phyloP scores from a whole-genome alignment of 139 green algal species.

The Chlamydomonas schloesseri region DNA sequence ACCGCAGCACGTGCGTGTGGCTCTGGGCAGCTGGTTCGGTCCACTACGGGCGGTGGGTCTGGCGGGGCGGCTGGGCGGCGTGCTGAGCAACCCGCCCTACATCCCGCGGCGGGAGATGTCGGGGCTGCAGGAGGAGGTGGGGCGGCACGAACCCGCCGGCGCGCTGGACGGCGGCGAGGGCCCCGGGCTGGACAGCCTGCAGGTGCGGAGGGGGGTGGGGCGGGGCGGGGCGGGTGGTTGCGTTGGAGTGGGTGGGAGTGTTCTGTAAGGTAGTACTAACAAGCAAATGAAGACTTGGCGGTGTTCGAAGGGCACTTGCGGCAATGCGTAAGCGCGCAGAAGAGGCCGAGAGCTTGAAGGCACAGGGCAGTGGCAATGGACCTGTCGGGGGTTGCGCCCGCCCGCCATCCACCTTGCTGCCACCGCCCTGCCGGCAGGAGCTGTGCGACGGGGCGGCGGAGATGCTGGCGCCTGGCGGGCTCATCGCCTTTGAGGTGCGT shows the following conservation, averaged over 20 bases:
- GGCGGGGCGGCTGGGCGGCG: slow-evolving; percentile 68
- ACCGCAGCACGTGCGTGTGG: slow-evolving; percentile 46
- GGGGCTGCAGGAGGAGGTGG: slow-evolving; percentile 80
- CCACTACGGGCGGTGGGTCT: slow-evolving; percentile 60
- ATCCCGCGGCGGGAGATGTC: slow-evolving; percentile 79
- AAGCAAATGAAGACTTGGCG: too few species aligned
- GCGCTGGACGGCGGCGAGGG: slow-evolving; percentile 88
- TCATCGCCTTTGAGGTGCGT: slow-evolving; percentile 79
- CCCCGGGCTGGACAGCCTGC: slow-evolving; percentile 73
- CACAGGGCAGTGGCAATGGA: too few species aligned
- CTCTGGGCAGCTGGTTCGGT: slow-evolving; percentile 81
- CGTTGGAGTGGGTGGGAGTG: too few species aligned
- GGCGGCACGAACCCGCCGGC: slow-evolving; percentile 82
- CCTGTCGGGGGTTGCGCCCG: too few species aligned
- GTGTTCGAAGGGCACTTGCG: too few species aligned
- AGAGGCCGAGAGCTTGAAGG: too few species aligned
- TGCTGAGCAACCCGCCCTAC: slow-evolving; percentile 96
- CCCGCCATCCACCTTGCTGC: too few species aligned
- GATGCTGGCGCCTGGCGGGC: slow-evolving; percentile 60
- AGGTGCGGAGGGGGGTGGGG: slow-evolving; percentile 35
- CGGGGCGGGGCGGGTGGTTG: not conserved
- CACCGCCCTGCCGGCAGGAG: not conserved
- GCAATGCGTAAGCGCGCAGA: too few species aligned
- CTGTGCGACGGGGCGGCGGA: slow-evolving; percentile 30
- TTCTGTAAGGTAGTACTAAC: too few species aligned